Evolutionary conservation across 1,284 basidiomycete species (phyloP), one percentile per base, ranked within the genome.

Genomic region (Polyporus tsugae): DNA sequence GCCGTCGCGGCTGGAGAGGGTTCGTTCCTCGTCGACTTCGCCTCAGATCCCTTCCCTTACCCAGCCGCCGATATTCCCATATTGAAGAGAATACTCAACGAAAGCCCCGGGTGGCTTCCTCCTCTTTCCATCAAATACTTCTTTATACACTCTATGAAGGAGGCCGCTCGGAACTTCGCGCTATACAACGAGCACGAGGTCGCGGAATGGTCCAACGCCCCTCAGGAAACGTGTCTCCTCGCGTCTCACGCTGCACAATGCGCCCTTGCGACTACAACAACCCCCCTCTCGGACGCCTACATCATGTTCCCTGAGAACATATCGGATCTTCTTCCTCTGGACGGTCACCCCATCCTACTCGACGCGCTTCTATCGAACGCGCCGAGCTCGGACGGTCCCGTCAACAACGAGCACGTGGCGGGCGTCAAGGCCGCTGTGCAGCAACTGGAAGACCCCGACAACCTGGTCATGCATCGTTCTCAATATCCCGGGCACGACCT

Each of bases 211-310:
- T 19, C 38, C 4, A 19, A 63, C 29, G 13, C 11, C 29, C 33
- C 52, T 22, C 19, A 58, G 17, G 65, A 71, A 33, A 29, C 17
- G 13, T 6, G 39, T 33, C 42, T 62, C 15, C 46, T 61, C 39
- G 70, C 64, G 4, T 49, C 59, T 6, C 62, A 69, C 22, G 65
- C 65, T 2, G 29, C 60, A 38, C 63, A 62, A 15, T 69, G 65
- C 33, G 53, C 44, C 22, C 25, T 63, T 33, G 63, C 39, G 19
- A 22, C 44, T 22, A 22, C 53, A 4, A 55, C 35, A 10, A 7
- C 38, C 33, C 41, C 19, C 17, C 11, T 35, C 6, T 38, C 22
- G 7, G 38, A 41, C 57, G 49, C 19, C 22, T 35, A 25, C 19
- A 15, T 60, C 55, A 33, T 52, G 15, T 60, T 63, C 19, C 36